A percentile compares a stretch with the other conserved stretches of the same genome.
Conservation (phyloP, 2,329 filamentous ascomycete genomes). For the Ophiostoma pallidulum region DNA sequence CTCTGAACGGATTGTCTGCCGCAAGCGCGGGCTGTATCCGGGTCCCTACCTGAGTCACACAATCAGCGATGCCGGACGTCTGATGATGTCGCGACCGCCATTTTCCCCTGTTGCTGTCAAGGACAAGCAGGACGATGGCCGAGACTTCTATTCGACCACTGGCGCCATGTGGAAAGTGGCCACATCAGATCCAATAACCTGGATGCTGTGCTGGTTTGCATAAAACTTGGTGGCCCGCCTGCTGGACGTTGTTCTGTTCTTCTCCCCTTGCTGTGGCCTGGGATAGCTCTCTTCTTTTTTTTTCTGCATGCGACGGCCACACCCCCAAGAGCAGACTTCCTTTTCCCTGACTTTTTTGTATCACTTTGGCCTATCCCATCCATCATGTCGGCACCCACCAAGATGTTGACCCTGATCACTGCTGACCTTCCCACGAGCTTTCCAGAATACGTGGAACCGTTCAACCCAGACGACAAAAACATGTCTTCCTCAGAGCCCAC, state of each 20-base stretch:
- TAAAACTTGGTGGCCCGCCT: background rate
- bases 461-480: slow-evolving; percentile 23
- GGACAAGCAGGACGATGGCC: background rate
- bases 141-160: background rate
- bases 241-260: background rate
- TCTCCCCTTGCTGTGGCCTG: no score
- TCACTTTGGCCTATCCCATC: slow-evolving; percentile 1
- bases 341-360: background rate
- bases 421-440: slow-evolving; percentile 26
- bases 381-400: slow-evolving; percentile 15
- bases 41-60: background rate
- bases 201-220: no score
- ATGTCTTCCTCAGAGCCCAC: slow-evolving; percentile 20
- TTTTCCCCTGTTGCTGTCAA: background rate
- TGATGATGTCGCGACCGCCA: background rate
- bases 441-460: slow-evolving; percentile 26
- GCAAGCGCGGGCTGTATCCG: background rate
- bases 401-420: slow-evolving; percentile 23
- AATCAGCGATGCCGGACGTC: background rate
- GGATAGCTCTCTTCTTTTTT: background rate
- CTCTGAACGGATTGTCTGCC: background rate
- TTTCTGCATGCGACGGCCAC: no score
- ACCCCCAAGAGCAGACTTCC: no score
- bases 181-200: no score
- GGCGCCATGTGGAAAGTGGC: no score